Conservation (phyloP, 805 yeast species). For the Sporopachydermia quercuum region DNA sequence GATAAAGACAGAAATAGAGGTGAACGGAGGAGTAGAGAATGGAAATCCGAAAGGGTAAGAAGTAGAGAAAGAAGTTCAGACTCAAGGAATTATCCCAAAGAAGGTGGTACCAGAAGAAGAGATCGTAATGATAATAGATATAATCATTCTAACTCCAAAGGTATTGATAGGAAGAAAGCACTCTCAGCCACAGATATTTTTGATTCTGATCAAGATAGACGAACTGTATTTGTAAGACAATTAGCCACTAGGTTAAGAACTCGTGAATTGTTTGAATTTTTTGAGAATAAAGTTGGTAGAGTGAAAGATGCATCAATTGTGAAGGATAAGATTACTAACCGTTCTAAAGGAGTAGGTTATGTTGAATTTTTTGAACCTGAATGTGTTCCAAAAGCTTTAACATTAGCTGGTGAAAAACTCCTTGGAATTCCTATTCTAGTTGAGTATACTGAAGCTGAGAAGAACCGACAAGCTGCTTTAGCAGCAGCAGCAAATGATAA, state of each 20-base stretch:
- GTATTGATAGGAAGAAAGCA: background rate
- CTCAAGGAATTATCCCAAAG: background rate
- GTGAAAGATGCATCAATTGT: slow-evolving; percentile 21
- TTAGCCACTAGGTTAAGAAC: slow-evolving; percentile 18
- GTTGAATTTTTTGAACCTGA: slow-evolving; percentile 18
- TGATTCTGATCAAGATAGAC: slow-evolving; percentile 14
- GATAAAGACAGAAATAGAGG: background rate
- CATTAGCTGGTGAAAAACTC: slow-evolving; percentile 18
- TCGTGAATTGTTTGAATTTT: slow-evolving; percentile 17
- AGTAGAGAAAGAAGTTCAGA: background rate
- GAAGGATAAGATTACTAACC: slow-evolving; percentile 16
- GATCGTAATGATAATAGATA: background rate
- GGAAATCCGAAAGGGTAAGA: no score
- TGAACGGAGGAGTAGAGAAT: slow-evolving; percentile 1
- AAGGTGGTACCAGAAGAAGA: background rate
- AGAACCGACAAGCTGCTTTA: slow-evolving; percentile 15
- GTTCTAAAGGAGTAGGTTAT: slow-evolving; percentile 21
- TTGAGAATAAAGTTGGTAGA: slow-evolving; percentile 18
- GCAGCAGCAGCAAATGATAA: slow-evolving; percentile 7
- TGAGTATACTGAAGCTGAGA: slow-evolving; percentile 19
- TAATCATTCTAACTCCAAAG: no score
- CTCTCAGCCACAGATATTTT: background rate
- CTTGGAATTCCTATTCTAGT: slow-evolving; percentile 20
- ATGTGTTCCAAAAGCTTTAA: slow-evolving; percentile 16
- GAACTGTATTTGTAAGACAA: slow-evolving; percentile 22